Percentiles rank a stretch among this genome's conserved stretches.
These are phyloP conservation scores for Globisporangium viniferum DNA, from an alignment of 352 stramenopile genomes.

Conservation along the genomic window DNA sequence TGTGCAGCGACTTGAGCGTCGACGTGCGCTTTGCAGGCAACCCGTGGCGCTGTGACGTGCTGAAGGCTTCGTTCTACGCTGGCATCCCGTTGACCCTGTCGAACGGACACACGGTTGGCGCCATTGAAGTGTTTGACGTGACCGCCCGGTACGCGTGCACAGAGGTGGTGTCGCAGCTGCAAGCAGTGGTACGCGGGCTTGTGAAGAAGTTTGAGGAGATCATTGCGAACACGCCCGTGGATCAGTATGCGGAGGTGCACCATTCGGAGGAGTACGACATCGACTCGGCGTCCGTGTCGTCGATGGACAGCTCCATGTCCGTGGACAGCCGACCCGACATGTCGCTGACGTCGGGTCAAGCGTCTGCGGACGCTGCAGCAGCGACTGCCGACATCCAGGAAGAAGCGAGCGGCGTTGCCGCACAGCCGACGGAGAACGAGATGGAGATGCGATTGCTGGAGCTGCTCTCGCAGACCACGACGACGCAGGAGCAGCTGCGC, in stretches of 20 bases:
- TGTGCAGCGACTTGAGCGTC: slow-evolving; percentile 57
- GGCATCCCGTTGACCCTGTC: slow-evolving; percentile 74
- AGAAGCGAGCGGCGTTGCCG: background rate
- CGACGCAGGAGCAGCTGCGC: slow-evolving; percentile 74
- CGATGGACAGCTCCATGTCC: slow-evolving; percentile 21
- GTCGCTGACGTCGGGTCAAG: background rate
- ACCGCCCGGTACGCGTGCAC: slow-evolving; percentile 52
- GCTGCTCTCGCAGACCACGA: slow-evolving; percentile 76
- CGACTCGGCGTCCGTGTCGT: slow-evolving; percentile 16
- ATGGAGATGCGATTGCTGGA: slow-evolving; percentile 79
- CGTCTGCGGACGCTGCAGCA: background rate
- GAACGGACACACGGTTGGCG: slow-evolving; percentile 65
- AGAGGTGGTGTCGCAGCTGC: slow-evolving; percentile 62
- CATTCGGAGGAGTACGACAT: slow-evolving; percentile 13
- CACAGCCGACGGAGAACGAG: slow-evolving; percentile 36
- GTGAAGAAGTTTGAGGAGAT: slow-evolving; percentile 78
- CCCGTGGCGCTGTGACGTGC: slow-evolving; percentile 42
- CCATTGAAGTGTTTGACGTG: slow-evolving; percentile 67
- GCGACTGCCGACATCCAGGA: slow-evolving; percentile 10
- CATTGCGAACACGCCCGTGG: slow-evolving; percentile 28
- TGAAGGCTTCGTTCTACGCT: slow-evolving; percentile 67
- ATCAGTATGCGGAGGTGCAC: slow-evolving; percentile 1
- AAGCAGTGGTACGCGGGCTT: slow-evolving; percentile 68
- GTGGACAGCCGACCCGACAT: slow-evolving; percentile 14
- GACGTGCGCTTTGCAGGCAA: slow-evolving; percentile 74